A percentile compares a stretch with the other conserved stretches of the same genome.
Evolutionary conservation across 1,139 yeast species (phyloP).

Genomic region (Diutina catenulata): DNA sequence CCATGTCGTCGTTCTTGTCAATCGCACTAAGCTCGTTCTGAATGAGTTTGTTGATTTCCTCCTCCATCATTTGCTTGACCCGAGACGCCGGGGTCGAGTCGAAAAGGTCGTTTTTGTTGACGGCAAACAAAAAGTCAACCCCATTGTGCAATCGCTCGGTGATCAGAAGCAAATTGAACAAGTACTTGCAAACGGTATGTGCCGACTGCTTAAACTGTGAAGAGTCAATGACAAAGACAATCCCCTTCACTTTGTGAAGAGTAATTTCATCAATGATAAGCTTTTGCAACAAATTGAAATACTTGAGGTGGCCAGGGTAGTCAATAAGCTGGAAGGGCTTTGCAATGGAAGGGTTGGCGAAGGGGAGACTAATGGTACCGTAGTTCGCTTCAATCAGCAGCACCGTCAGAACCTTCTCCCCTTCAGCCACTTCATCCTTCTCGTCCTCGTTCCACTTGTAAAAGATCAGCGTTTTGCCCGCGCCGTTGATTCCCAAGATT

Average conservation of each 20-base stretch:
- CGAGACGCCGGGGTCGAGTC: slow-evolving; percentile 63
- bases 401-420: slow-evolving; percentile 17
- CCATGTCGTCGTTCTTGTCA: slow-evolving; percentile 20
- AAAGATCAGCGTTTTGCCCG: slow-evolving; percentile 71
- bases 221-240: slow-evolving; percentile 61
- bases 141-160: slow-evolving; percentile 57
- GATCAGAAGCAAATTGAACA: slow-evolving; percentile 41
- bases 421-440: slow-evolving; percentile 1
- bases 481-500: slow-evolving; percentile 57
- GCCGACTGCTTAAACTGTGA: slow-evolving; percentile 15
- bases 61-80: slow-evolving; percentile 46
- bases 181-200: slow-evolving; percentile 33
- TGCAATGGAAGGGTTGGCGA: slow-evolving; percentile 21
- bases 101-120: slow-evolving; percentile 77
- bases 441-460: slow-evolving; percentile 16
- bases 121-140: slow-evolving; percentile 60
- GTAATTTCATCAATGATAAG: slow-evolving; percentile 33
- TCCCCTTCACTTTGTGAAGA: slow-evolving; percentile 42
- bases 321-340: slow-evolving; percentile 46
- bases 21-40: slow-evolving; percentile 32
- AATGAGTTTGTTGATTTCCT: slow-evolving; percentile 50
- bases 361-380: slow-evolving; percentile 20
- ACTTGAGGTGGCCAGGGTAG: slow-evolving; percentile 78
- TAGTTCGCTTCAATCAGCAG: slow-evolving; percentile 33
- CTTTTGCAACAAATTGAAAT: slow-evolving; percentile 38